phyloP scores from a whole-genome alignment of 2,329 filamentous ascomycete species.

The Lachnellula subtilissima region DNA sequence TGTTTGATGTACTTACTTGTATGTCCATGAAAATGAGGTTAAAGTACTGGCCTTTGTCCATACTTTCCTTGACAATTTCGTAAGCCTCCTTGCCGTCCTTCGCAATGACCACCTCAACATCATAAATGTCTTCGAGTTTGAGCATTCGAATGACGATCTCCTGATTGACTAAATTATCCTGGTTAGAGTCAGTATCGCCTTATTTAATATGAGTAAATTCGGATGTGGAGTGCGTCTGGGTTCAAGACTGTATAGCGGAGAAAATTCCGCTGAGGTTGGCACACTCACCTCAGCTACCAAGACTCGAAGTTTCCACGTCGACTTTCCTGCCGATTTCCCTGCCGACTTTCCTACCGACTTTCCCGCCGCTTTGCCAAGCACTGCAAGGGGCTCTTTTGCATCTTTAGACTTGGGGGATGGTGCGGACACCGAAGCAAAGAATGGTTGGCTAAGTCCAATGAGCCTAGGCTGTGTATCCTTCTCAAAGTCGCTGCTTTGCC shows the following conservation, averaged over 20 bases:
- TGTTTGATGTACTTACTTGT: conserved; percentile 37
- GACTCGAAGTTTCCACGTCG: conserved; percentile 53
- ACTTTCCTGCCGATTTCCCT: too few species aligned
- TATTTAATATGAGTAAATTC: not conserved
- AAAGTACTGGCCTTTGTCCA: conserved; percentile 68
- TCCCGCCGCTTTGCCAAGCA: conserved; percentile 54
- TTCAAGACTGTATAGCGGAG: too few species aligned
- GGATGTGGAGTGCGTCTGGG: not conserved
- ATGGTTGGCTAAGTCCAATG: conserved; percentile 77
- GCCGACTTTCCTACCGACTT: conserved; percentile 35
- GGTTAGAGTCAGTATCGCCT: not conserved
- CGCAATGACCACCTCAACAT: conserved; percentile 71
- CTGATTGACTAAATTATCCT: conserved; percentile 65
- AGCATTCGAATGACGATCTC: conserved; percentile 60
- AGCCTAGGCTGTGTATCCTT: conserved; percentile 70
- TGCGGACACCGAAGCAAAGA: conserved; percentile 48
- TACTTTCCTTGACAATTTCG: conserved; percentile 76
- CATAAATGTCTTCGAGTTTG: conserved; percentile 74
- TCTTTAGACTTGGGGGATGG: conserved; percentile 13
- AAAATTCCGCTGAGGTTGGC: too few species aligned
- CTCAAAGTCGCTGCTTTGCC: conserved; percentile 38
- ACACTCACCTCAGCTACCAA: conserved; percentile 60
- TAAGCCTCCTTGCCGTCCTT: conserved; percentile 84
- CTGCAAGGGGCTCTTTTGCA: conserved; percentile 56
- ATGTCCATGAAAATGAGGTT: conserved; percentile 96